Percentiles rank a stretch among this genome's conserved stretches.
phyloP scores from a whole-genome alignment of 495 filamentous ascomycete species.

The Aspergillus incahuasiensis region DNA sequence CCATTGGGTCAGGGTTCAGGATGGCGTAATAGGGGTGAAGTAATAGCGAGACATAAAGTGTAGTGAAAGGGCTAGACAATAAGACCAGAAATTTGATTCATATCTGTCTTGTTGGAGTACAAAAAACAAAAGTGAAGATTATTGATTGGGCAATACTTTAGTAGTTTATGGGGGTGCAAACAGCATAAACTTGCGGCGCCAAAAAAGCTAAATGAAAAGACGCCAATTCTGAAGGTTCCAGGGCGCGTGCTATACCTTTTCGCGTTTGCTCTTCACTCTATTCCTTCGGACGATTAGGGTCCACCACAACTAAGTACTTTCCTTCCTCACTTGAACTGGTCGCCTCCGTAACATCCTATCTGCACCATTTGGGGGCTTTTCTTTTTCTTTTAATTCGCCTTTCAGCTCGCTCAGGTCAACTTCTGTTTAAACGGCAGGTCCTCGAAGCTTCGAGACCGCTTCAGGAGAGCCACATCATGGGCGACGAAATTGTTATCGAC shows the following conservation, averaged over 20 bases:
- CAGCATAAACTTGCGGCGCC: constrained; percentile 13
- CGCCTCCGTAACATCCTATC: not conserved
- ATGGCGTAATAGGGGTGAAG: no score
- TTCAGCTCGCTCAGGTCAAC: not conserved
- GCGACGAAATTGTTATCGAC: constrained; percentile 81
- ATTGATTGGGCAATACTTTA: no score
- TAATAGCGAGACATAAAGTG: no score
- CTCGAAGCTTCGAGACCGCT: constrained; percentile 11
- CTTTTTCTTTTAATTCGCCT: no score
- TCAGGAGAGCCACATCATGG: constrained; percentile 34
- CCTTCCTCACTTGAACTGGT: not conserved
- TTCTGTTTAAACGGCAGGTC: not conserved
- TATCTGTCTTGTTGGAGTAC: no score
- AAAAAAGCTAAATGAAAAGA: constrained; percentile 4
- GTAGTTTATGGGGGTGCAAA: no score
- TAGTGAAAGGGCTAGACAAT: no score
- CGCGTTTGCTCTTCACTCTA: not conserved
- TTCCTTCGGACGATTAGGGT: not conserved
- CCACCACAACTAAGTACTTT: not conserved
- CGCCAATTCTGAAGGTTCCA: not conserved
- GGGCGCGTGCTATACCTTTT: constrained; percentile 1
- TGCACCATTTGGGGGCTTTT: not conserved
- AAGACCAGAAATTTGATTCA: no score
- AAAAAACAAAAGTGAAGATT: no score
- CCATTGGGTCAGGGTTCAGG: not conserved